Evolutionary conservation across 1,284 basidiomycete species (phyloP).

Genomic region (Athelia psychrophila): DNA sequence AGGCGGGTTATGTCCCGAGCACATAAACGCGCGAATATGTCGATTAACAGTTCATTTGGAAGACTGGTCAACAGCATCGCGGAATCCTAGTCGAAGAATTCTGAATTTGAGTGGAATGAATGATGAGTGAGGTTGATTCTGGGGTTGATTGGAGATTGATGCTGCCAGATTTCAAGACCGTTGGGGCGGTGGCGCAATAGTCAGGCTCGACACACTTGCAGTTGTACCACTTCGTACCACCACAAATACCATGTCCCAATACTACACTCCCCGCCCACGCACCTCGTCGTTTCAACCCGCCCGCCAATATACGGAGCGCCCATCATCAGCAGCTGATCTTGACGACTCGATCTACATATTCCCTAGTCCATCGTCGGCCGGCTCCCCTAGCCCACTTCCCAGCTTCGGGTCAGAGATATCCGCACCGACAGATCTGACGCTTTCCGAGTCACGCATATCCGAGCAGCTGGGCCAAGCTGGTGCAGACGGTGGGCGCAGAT

Average conservation of each 20-base stretch:
- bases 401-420: slow-evolving; percentile 22
- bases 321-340: slow-evolving; percentile 6
- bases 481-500: slow-evolving; percentile 5
- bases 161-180: too few relatives aligned
- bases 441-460: background rate
- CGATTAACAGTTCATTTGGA: too few relatives aligned
- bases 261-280: background rate
- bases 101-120: too few relatives aligned
- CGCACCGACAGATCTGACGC: slow-evolving; percentile 7
- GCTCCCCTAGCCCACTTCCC: slow-evolving; percentile 9
- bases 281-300: background rate
- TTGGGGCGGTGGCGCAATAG: too few relatives aligned
- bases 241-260: background rate
- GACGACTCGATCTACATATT: slow-evolving; percentile 33
- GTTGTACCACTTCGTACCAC: too few relatives aligned
- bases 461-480: background rate
- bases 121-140: too few relatives aligned
- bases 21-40: too few relatives aligned
- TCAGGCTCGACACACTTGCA: too few relatives aligned
- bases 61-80: background rate
- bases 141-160: too few relatives aligned
- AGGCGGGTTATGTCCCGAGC: too few relatives aligned
- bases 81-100: too few relatives aligned
- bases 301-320: background rate
- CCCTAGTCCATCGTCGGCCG: slow-evolving; percentile 27